These are phyloP conservation scores for Colletotrichum shisoi DNA, from an alignment of 2,329 filamentous ascomycete genomes.

Conservation along the genomic window DNA sequence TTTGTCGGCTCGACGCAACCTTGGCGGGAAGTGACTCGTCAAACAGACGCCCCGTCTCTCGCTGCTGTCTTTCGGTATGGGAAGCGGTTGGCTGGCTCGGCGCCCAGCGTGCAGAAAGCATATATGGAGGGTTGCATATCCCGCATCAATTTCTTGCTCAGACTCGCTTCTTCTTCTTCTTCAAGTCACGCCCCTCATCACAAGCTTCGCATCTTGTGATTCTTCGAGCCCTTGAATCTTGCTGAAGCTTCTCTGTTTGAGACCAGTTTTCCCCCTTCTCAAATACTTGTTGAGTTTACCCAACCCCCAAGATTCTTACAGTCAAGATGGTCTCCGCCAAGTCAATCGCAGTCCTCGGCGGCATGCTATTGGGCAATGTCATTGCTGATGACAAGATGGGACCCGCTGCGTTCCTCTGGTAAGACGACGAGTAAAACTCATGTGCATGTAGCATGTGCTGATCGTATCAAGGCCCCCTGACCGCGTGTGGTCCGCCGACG, in stretches of 20 bases:
- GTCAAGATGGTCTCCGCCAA: slow-evolving; percentile 39
- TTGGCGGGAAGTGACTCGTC: slow-evolving; percentile 24
- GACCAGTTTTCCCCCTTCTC: slow-evolving; percentile 22
- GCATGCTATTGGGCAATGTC: slow-evolving; percentile 37
- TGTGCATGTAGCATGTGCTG: neutral
- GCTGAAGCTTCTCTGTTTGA: slow-evolving; percentile 7
- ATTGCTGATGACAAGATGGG: slow-evolving; percentile 52
- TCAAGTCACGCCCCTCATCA: slow-evolving; percentile 25
- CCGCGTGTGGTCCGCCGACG: slow-evolving; percentile 61
- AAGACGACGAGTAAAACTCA: neutral
- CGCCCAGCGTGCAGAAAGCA: slow-evolving; percentile 21
- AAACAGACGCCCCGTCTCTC: neutral
- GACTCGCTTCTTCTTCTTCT: neutral
- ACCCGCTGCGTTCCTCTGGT: slow-evolving; percentile 67
- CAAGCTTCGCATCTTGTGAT: slow-evolving; percentile 27
- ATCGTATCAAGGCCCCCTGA: slow-evolving; percentile 53
- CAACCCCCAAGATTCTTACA: slow-evolving; percentile 10
- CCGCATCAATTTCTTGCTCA: neutral
- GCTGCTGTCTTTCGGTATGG: slow-evolving; percentile 19
- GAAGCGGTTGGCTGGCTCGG: slow-evolving; percentile 35
- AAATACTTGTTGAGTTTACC: slow-evolving; percentile 20
- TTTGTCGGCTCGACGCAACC: slow-evolving; percentile 29
- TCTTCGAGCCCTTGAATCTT: slow-evolving; percentile 27
- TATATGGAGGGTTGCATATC: slow-evolving; percentile 29
- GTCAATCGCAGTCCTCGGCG: slow-evolving; percentile 29